Evolutionary conservation across 148 eudicot species (phyloP).

Genomic region (Vaccinium vitisidaea): DNA sequence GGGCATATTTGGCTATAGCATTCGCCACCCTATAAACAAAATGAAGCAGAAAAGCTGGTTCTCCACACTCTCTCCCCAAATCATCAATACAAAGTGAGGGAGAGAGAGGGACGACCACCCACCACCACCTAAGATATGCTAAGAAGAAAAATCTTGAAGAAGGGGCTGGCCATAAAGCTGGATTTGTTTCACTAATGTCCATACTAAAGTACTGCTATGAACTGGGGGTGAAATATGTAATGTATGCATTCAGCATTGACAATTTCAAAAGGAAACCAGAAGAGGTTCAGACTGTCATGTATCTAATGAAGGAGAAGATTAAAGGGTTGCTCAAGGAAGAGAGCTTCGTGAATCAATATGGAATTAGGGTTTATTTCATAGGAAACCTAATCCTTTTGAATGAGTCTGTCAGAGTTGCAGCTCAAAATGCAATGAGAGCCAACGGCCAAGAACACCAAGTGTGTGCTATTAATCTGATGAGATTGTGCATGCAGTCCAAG

Average conservation of each 20-base stretch:
- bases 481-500: slow-evolving; percentile 28
- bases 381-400: slow-evolving; percentile 28
- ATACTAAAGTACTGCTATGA: slow-evolving; percentile 39
- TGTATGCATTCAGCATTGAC: slow-evolving; percentile 44
- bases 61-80: too few relatives aligned
- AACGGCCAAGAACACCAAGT: slow-evolving; percentile 25
- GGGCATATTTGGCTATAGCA: too few relatives aligned
- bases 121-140: slow-evolving; percentile 34
- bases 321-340: slow-evolving; percentile 40
- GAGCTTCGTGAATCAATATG: slow-evolving; percentile 31
- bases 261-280: slow-evolving; percentile 39
- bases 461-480: slow-evolving; percentile 25
- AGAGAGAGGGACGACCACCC: too few relatives aligned
- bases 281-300: slow-evolving; percentile 37
- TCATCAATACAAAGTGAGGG: too few relatives aligned
- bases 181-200: slow-evolving; percentile 32
- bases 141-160: slow-evolving; percentile 34
- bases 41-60: too few relatives aligned
- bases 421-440: slow-evolving; percentile 25
- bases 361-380: slow-evolving; percentile 31
- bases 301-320: slow-evolving; percentile 38
- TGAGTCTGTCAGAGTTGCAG: slow-evolving; percentile 24
- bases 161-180: slow-evolving; percentile 32
- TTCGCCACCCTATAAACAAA: too few relatives aligned
- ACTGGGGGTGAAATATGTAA: slow-evolving; percentile 34